Percentiles rank a stretch among this genome's conserved stretches.
phyloP scores from a whole-genome alignment of 305 asterid genomes.

The Solanum hybrid region DNA sequence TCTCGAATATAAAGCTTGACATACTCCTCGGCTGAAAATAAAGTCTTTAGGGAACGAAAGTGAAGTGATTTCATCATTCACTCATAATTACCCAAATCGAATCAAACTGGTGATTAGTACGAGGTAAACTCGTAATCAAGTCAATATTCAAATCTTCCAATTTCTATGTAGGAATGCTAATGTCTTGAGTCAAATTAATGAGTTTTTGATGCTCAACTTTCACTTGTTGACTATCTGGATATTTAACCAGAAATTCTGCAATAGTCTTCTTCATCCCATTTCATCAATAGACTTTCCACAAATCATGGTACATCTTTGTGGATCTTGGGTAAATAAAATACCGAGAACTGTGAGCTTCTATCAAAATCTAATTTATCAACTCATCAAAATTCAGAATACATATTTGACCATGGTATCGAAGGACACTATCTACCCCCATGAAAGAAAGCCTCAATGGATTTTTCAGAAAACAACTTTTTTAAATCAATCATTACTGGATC shows the following conservation, averaged over 20 bases:
- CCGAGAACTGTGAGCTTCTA: background rate
- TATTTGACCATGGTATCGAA: background rate
- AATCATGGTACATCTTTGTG: background rate
- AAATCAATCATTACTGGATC: background rate
- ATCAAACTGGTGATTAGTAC: background rate
- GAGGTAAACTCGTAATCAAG: background rate
- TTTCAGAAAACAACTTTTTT: background rate
- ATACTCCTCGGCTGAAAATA: background rate
- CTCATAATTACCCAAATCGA: background rate
- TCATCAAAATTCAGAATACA: background rate
- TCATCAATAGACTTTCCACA: background rate
- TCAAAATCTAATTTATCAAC: background rate
- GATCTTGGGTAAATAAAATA: background rate
- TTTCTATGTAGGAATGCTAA: background rate
- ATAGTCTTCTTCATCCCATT: background rate
- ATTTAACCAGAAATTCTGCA: background rate
- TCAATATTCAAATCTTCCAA: background rate
- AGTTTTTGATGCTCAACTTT: background rate
- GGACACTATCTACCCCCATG: background rate
- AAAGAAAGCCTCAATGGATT: background rate
- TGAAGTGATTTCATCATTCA: background rate
- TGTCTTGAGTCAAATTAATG: background rate
- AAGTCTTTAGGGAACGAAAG: background rate
- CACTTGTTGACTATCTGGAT: background rate
- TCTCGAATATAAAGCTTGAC: background rate